A percentile compares a stretch with the other conserved stretches of the same genome.
These are phyloP conservation scores for Hypomyces rosellus DNA, from an alignment of 2,329 filamentous ascomycete genomes.

Conservation along the genomic window DNA sequence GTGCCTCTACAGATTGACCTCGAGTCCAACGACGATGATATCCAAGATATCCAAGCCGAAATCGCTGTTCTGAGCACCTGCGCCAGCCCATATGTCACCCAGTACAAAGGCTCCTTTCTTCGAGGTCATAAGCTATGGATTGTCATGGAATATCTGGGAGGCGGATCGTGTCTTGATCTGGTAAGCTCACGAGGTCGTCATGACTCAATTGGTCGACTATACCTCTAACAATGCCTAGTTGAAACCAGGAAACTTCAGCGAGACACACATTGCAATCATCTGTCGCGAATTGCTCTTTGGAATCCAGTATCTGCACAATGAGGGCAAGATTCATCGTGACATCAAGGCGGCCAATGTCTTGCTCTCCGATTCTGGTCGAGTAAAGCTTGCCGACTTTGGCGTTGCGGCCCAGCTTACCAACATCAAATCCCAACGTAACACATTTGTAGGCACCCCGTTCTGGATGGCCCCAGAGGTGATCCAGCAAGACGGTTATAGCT, in stretches of 20 bases:
- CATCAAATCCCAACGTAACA: conserved; percentile 95
- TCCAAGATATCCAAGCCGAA: conserved; percentile 95
- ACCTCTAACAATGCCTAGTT: conserved; percentile 47
- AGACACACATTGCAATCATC: conserved; percentile 88
- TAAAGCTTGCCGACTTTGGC: conserved; percentile 95
- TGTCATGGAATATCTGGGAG: conserved; percentile 96
- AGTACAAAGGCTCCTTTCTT: conserved; percentile 96
- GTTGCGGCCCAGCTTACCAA: conserved; percentile 95
- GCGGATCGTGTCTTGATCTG: conserved; percentile 90
- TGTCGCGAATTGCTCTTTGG: conserved; percentile 86
- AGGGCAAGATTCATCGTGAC: conserved; percentile 93
- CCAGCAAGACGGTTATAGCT: conserved; percentile 75
- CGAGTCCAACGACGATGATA: conserved; percentile 97
- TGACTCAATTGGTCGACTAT: conserved; percentile 6
- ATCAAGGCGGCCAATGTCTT: conserved; percentile 96
- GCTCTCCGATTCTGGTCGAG: conserved; percentile 83
- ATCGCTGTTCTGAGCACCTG: conserved; percentile 94
- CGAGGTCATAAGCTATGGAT: conserved; percentile 97
- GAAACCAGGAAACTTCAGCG: conserved; percentile 82
- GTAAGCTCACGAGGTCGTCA: conserved; percentile 40
- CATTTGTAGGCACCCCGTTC: conserved; percentile 94
- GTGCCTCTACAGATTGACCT: conserved; percentile 74
- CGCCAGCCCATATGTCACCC: conserved; percentile 86
- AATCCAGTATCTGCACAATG: conserved; percentile 85
- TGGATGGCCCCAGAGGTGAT: conserved; percentile 98